Evolutionary conservation across 495 filamentous ascomycete species (phyloP), one percentile per base, ranked within the genome.

Genomic region (Daldinia caldariorum): DNA sequence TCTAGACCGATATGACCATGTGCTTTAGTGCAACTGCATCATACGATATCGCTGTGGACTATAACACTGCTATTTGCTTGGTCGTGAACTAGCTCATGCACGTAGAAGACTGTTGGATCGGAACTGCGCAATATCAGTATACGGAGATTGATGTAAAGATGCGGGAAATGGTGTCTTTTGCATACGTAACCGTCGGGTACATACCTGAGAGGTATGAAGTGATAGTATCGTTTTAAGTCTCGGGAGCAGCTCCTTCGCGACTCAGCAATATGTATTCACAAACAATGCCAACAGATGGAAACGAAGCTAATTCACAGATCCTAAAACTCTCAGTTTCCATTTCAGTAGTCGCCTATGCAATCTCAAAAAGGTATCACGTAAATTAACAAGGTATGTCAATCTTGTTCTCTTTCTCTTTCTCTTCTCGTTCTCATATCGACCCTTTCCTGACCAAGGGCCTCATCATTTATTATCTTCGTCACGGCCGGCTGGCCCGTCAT

Each of bases 321-420:
- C 41, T 57, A 55, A 20, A 63, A 56, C 49, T 47, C 49, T 35
- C 39, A 3, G 10, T 49, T 20, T 60, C 64, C 45, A 61, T 64
- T 64, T 35, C 26, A 34, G 13, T 51, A 72, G 65, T 61, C 57
- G 64, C 60, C 65, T 64, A 38, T 68, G n/a, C 56, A 59, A 58
- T 64, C 49, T 68, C 65, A 63, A 26, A 60, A 38, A 49, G 59
- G 69, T 63, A 67, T 72, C 69, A 45, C 37, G 34, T 56, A 34
- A 62, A 66, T 1, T 57, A 45, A 43, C 20, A 43, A 14, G 38
- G 10, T 32, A n/a, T 65, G 65, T 58, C 55, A 38, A 55, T 57
- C 63, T 63, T 47, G 43, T 47, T 31, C 22, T 63, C 55, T 6
- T 56, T 49, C 61, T 65, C 41, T 26, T 26, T 26, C 26, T n/a